These are phyloP conservation scores for Eurotiales sp. DNA, from an alignment of 2,329 filamentous ascomycete species.

Conservation along the genomic window DNA sequence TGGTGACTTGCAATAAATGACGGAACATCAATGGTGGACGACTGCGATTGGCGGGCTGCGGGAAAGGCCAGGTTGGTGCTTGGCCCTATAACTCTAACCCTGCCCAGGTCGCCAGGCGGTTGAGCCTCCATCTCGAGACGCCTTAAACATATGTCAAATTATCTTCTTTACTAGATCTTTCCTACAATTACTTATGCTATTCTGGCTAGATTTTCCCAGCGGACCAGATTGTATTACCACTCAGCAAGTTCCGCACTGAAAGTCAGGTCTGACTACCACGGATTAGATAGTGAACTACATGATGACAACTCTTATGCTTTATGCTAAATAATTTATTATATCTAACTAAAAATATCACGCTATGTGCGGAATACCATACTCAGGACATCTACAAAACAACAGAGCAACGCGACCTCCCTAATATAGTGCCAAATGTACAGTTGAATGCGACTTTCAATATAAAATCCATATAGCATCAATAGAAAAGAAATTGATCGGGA, in stretches of 20 bases:
- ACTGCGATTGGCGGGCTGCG: constrained; percentile 5
- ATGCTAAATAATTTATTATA: not conserved
- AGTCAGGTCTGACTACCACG: too few relatives aligned
- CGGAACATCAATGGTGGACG: not conserved
- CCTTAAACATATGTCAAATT: too few relatives aligned
- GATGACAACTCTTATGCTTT: not conserved
- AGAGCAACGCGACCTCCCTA: constrained; percentile 9
- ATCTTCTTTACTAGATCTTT: too few relatives aligned
- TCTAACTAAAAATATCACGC: too few relatives aligned
- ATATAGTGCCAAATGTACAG: constrained; percentile 12
- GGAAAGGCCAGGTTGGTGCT: constrained; percentile 28
- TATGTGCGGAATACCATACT: too few relatives aligned
- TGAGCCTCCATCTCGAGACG: too few relatives aligned
- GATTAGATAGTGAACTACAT: too few relatives aligned
- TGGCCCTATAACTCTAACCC: not conserved
- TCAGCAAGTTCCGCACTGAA: too few relatives aligned
- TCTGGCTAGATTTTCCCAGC: too few relatives aligned
- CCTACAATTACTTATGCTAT: too few relatives aligned
- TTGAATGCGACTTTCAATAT: not conserved
- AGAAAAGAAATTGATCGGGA: constrained; percentile 15
- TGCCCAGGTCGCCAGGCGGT: too few relatives aligned
- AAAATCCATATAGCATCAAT: not conserved
- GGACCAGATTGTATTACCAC: too few relatives aligned
- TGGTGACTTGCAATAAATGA: not conserved
- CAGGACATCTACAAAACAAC: not conserved